Evolutionary conservation across 148 eudicot genomes (phyloP).

Genomic region (Amaranthus cruentus): DNA sequence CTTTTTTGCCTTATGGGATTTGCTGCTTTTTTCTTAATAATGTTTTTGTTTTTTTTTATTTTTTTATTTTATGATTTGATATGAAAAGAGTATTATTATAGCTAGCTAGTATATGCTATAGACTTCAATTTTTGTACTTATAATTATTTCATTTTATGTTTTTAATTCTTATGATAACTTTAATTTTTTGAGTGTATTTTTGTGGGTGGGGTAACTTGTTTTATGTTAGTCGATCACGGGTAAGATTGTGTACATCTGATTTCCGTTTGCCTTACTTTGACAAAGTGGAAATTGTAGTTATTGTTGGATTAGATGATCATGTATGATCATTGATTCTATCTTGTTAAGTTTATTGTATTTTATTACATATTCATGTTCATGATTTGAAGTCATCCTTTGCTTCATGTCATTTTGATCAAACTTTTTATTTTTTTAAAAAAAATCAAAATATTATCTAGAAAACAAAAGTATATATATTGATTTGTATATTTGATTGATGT

Average conservation of each 20-base stretch:
- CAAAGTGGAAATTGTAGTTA: not conserved
- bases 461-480: too few relatives aligned
- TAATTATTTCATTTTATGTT: not conserved
- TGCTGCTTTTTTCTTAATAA: too few relatives aligned
- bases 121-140: slow-evolving; percentile 5
- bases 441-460: too few relatives aligned
- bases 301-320: not conserved
- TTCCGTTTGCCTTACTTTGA: not conserved
- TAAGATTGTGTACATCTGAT: not conserved
- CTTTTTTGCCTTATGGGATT: too few relatives aligned
- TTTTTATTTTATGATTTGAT: not conserved
- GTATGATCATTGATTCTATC: not conserved
- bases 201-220: not conserved
- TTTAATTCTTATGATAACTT: not conserved
- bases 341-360: not conserved
- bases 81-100: not conserved
- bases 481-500: too few relatives aligned
- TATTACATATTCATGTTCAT: not conserved
- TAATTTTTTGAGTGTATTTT: not conserved
- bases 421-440: too few relatives aligned
- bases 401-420: not conserved
- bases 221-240: not conserved
- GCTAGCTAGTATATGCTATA: not conserved
- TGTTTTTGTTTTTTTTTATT: too few relatives aligned
- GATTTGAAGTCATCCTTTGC: not conserved